Evolutionary conservation across 108 stramenopile species (phyloP).

Genomic region (Nannochloropsis oceanica): DNA sequence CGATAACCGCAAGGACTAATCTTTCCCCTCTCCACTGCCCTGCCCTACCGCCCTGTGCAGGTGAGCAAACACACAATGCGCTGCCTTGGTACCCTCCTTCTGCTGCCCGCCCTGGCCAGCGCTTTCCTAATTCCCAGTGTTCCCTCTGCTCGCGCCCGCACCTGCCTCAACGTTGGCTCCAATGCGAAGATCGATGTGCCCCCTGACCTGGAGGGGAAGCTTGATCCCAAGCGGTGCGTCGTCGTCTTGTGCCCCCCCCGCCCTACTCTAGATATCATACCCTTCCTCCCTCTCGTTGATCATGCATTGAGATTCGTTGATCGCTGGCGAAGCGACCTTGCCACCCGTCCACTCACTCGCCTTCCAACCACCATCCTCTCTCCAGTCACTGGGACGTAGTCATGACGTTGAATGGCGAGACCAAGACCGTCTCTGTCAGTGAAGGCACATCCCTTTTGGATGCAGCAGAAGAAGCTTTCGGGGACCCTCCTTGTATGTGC

Average conservation of each 20-base stretch:
- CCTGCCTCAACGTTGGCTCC: not conserved
- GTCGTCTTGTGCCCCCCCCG: too few relatives aligned
- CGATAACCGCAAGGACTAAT: too few relatives aligned
- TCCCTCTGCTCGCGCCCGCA: not conserved
- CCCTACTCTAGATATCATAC: too few relatives aligned
- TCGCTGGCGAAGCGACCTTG: too few relatives aligned
- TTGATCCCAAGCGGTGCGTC: not conserved
- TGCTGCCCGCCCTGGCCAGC: not conserved
- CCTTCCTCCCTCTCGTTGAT: too few relatives aligned
- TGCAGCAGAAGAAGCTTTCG: not conserved
- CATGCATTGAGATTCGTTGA: too few relatives aligned
- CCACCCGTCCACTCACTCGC: too few relatives aligned
- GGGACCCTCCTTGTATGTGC: not conserved
- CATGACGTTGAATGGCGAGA: not conserved
- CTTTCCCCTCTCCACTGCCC: too few relatives aligned
- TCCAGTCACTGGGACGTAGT: not conserved
- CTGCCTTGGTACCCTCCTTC: not conserved
- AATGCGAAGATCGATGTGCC: not conserved
- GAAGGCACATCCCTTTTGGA: slow-evolving; percentile 2
- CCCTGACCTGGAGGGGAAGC: not conserved
- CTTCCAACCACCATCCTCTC: too few relatives aligned
- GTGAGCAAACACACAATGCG: too few relatives aligned
- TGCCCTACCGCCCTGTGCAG: too few relatives aligned
- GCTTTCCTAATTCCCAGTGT: not conserved
- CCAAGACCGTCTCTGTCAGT: not conserved